phyloP scores from a whole-genome alignment of 2,329 filamentous ascomycete genomes.

The Aquanectria penicillioides region DNA sequence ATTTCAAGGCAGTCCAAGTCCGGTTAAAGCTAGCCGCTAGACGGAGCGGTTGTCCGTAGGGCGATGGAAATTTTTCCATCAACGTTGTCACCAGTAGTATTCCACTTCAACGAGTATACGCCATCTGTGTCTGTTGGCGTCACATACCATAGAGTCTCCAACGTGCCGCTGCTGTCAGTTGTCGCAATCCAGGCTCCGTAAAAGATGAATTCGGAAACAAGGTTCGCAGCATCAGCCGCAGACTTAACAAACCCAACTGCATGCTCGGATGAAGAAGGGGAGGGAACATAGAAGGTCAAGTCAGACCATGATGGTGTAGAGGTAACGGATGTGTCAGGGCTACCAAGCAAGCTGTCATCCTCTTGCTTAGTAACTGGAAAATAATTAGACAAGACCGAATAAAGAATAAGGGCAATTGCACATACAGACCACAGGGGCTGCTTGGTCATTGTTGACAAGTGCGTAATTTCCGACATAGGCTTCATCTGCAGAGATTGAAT shows the following conservation, averaged over 20 bases:
- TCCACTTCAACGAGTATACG: conserved; percentile 15
- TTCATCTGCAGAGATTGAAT: not conserved
- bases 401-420: not conserved
- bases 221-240: not conserved
- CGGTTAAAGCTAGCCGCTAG: too few species aligned
- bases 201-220: conserved; percentile 1
- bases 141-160: conserved; percentile 5
- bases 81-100: not conserved
- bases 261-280: not conserved
- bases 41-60: conserved; percentile 1
- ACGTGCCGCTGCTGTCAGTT: not conserved
- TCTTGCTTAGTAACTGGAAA: not conserved
- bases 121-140: not conserved
- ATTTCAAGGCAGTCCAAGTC: too few species aligned
- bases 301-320: not conserved
- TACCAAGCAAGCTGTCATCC: not conserved
- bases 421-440: conserved; percentile 6
- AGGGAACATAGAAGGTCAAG: conserved; percentile 7
- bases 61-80: conserved; percentile 1
- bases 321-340: not conserved
- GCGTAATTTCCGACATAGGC: conserved; percentile 5
- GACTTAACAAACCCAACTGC: not conserved
- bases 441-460: not conserved
- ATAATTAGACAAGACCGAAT: not conserved
- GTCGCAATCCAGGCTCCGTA: conserved; percentile 11